Evolutionary conservation across 2,329 filamentous ascomycete species (phyloP).

Genomic region (Ambrosiella cleistominuta): DNA sequence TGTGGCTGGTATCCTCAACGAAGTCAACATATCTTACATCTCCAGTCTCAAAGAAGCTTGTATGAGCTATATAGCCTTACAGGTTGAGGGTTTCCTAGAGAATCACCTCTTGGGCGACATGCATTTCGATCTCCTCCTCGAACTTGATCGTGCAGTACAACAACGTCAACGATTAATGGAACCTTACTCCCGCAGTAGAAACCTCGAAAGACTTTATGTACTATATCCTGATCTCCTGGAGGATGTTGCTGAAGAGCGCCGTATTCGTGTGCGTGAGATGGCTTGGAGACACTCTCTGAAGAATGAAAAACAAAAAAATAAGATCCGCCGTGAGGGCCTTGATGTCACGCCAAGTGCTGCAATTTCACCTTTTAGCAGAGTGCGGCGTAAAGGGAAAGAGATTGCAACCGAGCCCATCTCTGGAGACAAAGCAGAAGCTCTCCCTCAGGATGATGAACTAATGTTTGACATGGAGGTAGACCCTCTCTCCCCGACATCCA

Average conservation of each 20-base stretch:
- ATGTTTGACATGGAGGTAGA: slow-evolving; percentile 13
- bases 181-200: slow-evolving; percentile 57
- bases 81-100: slow-evolving; percentile 81
- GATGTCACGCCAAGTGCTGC: neutral
- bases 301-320: slow-evolving; percentile 22
- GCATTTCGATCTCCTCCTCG: slow-evolving; percentile 62
- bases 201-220: slow-evolving; percentile 37
- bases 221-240: slow-evolving; percentile 46
- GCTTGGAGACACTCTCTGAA: slow-evolving; percentile 44
- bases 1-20: slow-evolving; percentile 68
- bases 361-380: slow-evolving; percentile 24
- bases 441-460: slow-evolving; percentile 3
- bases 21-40: slow-evolving; percentile 67
- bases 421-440: neutral
- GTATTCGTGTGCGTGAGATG: slow-evolving; percentile 59
- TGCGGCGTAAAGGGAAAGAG: slow-evolving; percentile 29
- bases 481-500: neutral
- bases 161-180: slow-evolving; percentile 79
- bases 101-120: slow-evolving; percentile 75
- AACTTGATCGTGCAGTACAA: slow-evolving; percentile 65
- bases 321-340: slow-evolving; percentile 21
- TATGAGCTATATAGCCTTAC: slow-evolving; percentile 79
- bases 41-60: slow-evolving; percentile 74
- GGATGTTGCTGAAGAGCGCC: slow-evolving; percentile 51
- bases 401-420: neutral